These are phyloP conservation scores for Croton setiger DNA, from an alignment of 441 rosid genomes.

Conservation along the genomic window DNA sequence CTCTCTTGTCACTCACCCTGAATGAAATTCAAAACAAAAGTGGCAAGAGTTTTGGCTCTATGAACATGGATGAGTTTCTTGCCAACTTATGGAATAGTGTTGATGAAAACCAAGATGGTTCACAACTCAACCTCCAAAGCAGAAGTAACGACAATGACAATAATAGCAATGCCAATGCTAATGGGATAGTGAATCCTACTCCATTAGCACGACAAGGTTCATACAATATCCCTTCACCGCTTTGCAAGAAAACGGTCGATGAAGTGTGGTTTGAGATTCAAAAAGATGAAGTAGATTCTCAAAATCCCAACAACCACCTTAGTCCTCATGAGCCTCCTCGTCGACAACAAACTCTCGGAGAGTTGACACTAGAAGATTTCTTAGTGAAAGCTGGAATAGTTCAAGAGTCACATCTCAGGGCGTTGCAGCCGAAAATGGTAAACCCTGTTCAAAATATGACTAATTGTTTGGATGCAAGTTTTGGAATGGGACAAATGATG, in stretches of 20 bases:
- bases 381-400: slow-evolving; percentile 85
- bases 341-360: slow-evolving; percentile 71
- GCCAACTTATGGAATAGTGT: slow-evolving; percentile 54
- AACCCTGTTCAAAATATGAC: slow-evolving; percentile 13
- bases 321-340: slow-evolving; percentile 33
- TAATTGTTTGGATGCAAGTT: slow-evolving; percentile 32
- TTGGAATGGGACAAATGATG: slow-evolving; percentile 28
- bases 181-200: slow-evolving; percentile 7
- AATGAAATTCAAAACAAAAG: slow-evolving; percentile 72
- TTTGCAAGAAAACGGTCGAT: slow-evolving; percentile 74
- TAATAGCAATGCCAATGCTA: background rate
- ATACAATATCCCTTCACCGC: slow-evolving; percentile 55
- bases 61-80: slow-evolving; percentile 81
- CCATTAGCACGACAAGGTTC: slow-evolving; percentile 57
- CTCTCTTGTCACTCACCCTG: slow-evolving; percentile 61
- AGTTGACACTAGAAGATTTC: slow-evolving; percentile 93
- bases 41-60: slow-evolving; percentile 65
- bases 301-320: slow-evolving; percentile 22
- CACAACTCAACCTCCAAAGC: slow-evolving; percentile 27
- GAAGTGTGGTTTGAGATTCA: slow-evolving; percentile 81
- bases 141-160: slow-evolving; percentile 15
- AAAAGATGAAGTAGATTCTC: slow-evolving; percentile 33
- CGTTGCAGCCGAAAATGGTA: slow-evolving; percentile 19
- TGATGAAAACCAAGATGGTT: slow-evolving; percentile 29
- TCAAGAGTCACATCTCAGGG: slow-evolving; percentile 41